Evolutionary conservation across 2,329 filamentous ascomycete species (phyloP).

Genomic region (Apiospora hydei): DNA sequence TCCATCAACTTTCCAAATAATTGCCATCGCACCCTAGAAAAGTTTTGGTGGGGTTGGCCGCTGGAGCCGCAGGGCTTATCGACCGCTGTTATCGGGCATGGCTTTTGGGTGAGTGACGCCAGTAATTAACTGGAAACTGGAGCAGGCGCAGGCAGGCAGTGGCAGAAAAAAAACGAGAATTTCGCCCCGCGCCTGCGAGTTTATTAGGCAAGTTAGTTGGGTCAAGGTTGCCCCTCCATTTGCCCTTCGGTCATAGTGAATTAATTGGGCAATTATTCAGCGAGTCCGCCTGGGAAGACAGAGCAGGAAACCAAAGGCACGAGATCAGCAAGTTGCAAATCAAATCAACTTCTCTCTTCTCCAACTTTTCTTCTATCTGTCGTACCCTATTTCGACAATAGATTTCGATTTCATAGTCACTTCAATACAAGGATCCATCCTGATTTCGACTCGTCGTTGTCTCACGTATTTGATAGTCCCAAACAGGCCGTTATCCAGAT

Average conservation of each 20-base stretch:
- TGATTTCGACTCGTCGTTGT: constrained; percentile 16
- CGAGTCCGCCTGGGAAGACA: not conserved
- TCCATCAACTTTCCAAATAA: not conserved
- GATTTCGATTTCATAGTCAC: not conserved
- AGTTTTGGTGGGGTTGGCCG: constrained; percentile 22
- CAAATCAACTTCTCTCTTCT: not conserved
- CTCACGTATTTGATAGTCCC: not conserved
- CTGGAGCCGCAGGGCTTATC: constrained; percentile 19
- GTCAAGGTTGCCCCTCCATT: constrained; percentile 27
- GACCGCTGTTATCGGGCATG: not conserved
- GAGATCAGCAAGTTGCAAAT: constrained; percentile 2
- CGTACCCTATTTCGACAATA: not conserved
- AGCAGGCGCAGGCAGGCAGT: not conserved
- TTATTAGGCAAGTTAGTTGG: constrained; percentile 17
- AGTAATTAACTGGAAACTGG: not conserved
- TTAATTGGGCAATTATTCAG: constrained; percentile 22
- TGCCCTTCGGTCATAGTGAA: constrained; percentile 3
- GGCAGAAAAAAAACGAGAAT: constrained; percentile 14
- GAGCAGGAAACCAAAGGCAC: not conserved
- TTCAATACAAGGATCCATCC: not conserved
- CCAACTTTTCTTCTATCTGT: not conserved
- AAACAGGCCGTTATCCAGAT: not conserved
- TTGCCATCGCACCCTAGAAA: constrained; percentile 20
- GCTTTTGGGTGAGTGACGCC: constrained; percentile 21
- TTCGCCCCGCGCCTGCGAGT: constrained; percentile 27